Evolutionary conservation across 345 rosid genomes (phyloP).

Genomic region (Lumnitzera racemosa): DNA sequence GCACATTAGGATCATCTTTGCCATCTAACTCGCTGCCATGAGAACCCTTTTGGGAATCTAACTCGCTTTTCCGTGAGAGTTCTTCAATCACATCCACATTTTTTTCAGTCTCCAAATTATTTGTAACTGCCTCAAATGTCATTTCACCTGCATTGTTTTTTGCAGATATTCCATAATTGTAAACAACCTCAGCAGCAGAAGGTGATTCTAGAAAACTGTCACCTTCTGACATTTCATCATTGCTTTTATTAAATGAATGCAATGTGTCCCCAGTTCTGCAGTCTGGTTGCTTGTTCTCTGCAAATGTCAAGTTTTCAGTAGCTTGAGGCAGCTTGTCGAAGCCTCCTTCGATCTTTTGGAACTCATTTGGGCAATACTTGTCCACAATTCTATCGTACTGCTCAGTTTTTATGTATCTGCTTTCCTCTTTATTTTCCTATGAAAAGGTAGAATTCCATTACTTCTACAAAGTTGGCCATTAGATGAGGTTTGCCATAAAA

Average conservation of each 20-base stretch:
- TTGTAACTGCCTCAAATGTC: slow-evolving; percentile 15
- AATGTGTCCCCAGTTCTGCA: slow-evolving; percentile 14
- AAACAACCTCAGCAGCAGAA: slow-evolving; percentile 22
- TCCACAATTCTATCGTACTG: slow-evolving; percentile 8
- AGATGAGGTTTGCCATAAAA: not conserved
- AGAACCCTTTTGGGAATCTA: no score
- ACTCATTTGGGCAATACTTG: slow-evolving; percentile 10
- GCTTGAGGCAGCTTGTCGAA: slow-evolving; percentile 24
- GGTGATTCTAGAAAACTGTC: slow-evolving; percentile 29
- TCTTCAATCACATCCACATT: slow-evolving; percentile 5
- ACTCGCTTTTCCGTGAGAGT: no score
- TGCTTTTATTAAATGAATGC: slow-evolving; percentile 10
- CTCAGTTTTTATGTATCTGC: not conserved
- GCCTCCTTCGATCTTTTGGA: slow-evolving; percentile 12
- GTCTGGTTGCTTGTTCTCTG: slow-evolving; percentile 15
- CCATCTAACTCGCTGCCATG: not conserved
- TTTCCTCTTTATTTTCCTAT: slow-evolving; percentile 32
- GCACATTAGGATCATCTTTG: slow-evolving; percentile 10
- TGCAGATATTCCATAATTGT: slow-evolving; percentile 13
- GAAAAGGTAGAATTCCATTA: not conserved
- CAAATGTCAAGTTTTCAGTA: slow-evolving; percentile 19
- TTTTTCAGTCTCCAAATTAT: slow-evolving; percentile 10
- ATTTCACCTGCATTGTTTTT: slow-evolving; percentile 7
- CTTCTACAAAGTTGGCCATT: not conserved
- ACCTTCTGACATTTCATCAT: slow-evolving; percentile 22